phyloP scores from a whole-genome alignment of 306 rosid genomes.

The Quercus dentata region DNA sequence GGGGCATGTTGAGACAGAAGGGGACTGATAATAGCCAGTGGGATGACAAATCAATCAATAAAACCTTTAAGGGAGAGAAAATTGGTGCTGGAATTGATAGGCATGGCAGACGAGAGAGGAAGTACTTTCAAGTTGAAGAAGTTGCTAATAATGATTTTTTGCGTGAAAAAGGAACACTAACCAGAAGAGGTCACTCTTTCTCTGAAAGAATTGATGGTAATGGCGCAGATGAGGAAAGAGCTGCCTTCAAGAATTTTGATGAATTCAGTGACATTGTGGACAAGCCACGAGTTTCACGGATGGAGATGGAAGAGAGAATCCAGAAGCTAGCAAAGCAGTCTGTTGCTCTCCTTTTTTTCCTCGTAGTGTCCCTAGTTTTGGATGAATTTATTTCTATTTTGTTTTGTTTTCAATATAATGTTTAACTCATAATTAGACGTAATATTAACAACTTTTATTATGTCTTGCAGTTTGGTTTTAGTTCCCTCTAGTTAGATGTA shows the following conservation, averaged over 20 bases:
- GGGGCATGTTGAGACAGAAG: conserved; percentile 7
- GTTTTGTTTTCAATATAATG: neutral
- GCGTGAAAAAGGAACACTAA: conserved; percentile 25
- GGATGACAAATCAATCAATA: conserved; percentile 25
- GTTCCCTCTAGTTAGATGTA: neutral
- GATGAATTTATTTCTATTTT: neutral
- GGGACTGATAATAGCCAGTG: conserved; percentile 20
- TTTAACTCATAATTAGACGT: neutral
- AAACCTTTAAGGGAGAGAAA: conserved; percentile 20
- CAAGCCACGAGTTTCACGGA: conserved; percentile 56
- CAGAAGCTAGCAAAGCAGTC: conserved; percentile 74
- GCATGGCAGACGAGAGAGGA: conserved; percentile 24
- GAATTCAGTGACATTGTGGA: conserved; percentile 40
- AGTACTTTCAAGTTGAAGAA: conserved; percentile 26
- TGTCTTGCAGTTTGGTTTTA: neutral
- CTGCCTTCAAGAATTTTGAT: conserved; percentile 67
- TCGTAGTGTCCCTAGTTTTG: conserved; percentile 12
- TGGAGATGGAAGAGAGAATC: conserved; percentile 84
- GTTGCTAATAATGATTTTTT: conserved; percentile 17
- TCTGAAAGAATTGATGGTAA: conserved; percentile 30
- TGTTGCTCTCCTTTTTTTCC: conserved; percentile 22
- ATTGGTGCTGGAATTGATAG: conserved; percentile 23
- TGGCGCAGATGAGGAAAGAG: conserved; percentile 57
- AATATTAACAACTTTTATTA: neutral
- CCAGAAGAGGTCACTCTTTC: conserved; percentile 26